Base-by-base conservation (phyloP, 441 rosid genomes). In the Croton laevigatus region DNA sequence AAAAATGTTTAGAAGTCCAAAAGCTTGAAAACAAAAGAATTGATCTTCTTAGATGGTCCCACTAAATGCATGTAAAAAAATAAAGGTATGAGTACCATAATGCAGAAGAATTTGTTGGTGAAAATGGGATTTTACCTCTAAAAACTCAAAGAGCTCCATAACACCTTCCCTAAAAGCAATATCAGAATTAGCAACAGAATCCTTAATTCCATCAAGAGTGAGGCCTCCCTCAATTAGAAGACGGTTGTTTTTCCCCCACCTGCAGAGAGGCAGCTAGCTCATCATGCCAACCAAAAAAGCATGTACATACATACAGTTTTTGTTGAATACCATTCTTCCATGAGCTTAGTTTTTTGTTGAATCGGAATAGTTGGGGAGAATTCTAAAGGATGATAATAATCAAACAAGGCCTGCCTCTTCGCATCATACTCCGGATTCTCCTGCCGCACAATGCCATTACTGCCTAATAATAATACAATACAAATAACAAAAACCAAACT, bases 221-320 rank as follows among this genome's bases (percentile, higher is more conserved):
- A 93, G 88, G 52, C 98, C 98, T 75, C 98, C 98, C 78, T 89
- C 92, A 74, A 90, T 81, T 6, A 93, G 90, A 79, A 93, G 90
- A 80, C 59, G 81, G 82, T 93, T 97, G 48, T 95, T 84, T 81
- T 88, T 89, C 32, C 81, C 85, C 98, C 98, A 90, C 97, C 98
- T 93, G 73, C 66, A 66, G 48, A 16, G 20, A 3, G 38, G 58
- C 54, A n/a, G n/a, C n/a, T 46, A 62, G 52, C 9, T 13, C 6
- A 62, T n/a, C n/a, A n/a, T n/a, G 60, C 44, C 62, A 74, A 20
- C 13, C 44, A 48, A 0, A 32, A 8, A 5, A 38, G 6, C 42
- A 38, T 38, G 42, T 38, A 6, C 42, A 3, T 38, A 4, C 42
- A 38, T 38, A 38, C 5, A 38, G 5, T 38, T 38, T 5, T 8